Evolutionary conservation across 78 protist species (phyloP).

Genomic region (slime mould (Dictyostelium discoideum)): DNA sequence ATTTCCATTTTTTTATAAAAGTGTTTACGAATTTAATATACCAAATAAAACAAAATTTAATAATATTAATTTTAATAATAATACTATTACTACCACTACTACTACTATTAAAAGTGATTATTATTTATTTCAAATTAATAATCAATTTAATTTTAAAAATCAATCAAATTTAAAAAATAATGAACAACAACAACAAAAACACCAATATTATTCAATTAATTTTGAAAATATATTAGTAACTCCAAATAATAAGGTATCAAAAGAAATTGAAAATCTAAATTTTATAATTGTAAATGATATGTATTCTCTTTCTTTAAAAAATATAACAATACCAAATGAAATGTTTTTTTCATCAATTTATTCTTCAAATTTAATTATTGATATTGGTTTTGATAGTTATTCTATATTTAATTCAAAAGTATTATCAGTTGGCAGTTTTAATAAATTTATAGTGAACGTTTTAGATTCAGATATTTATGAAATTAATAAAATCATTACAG

Average conservation of each 20-base stretch:
- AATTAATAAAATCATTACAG: not conserved
- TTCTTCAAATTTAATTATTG: not conserved
- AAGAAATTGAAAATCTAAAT: not conserved
- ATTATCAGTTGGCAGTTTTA: not conserved
- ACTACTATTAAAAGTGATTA: too few relatives aligned
- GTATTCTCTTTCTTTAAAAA: not conserved
- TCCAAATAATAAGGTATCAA: not conserved
- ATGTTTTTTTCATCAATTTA: not conserved
- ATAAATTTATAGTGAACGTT: too few relatives aligned
- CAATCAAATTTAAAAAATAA: too few relatives aligned
- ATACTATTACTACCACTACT: too few relatives aligned
- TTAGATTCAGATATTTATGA: too few relatives aligned
- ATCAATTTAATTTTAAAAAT: too few relatives aligned
- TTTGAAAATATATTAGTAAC: not conserved
- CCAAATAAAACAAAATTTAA: not conserved
- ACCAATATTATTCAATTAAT: too few relatives aligned
- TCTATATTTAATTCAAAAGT: not conserved
- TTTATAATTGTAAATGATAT: too few relatives aligned
- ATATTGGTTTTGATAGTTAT: not conserved
- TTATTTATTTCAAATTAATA: too few relatives aligned
- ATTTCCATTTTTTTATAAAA: too few relatives aligned
- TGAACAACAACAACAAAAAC: not conserved
- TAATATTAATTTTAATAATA: too few relatives aligned
- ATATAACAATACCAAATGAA: not conserved
- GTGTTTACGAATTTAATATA: too few relatives aligned